phyloP scores from a whole-genome alignment of 169 alveolate genomes.

The Haemoproteus tartakovskyi region DNA sequence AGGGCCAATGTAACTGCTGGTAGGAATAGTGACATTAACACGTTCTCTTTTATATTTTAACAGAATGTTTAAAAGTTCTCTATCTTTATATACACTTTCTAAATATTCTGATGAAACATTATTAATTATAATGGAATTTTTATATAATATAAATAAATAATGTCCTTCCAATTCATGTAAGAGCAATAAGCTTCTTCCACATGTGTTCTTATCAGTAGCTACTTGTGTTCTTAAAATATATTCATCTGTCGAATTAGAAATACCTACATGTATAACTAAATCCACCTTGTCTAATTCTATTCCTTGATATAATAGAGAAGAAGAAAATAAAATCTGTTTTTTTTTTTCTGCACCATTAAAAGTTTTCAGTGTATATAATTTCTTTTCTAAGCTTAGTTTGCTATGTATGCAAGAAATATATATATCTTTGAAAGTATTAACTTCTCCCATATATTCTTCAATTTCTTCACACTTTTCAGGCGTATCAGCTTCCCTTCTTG shows the following conservation, averaged over 20 bases:
- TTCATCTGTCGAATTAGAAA: slow-evolving; percentile 23
- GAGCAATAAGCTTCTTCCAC: slow-evolving; percentile 35
- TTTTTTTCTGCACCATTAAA: slow-evolving; percentile 12
- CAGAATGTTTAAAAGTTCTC: slow-evolving; percentile 2
- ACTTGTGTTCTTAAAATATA: slow-evolving; percentile 35
- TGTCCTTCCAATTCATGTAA: slow-evolving; percentile 55
- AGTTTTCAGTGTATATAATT: slow-evolving; percentile 30
- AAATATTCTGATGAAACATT: slow-evolving; percentile 11
- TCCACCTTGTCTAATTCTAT: slow-evolving; percentile 45
- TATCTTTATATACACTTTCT: slow-evolving; percentile 18
- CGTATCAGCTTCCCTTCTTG: too few relatives aligned
- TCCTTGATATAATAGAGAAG: slow-evolving; percentile 43
- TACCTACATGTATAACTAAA: slow-evolving; percentile 60
- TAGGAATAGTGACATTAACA: neutral
- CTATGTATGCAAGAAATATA: slow-evolving; percentile 27
- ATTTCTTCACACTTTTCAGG: too few relatives aligned
- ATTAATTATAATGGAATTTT: slow-evolving; percentile 32
- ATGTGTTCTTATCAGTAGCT: slow-evolving; percentile 19
- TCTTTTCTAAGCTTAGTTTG: slow-evolving; percentile 44
- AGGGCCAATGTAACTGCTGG: too few relatives aligned
- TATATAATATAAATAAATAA: slow-evolving; percentile 24
- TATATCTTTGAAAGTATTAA: slow-evolving; percentile 19
- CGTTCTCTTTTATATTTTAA: slow-evolving; percentile 19
- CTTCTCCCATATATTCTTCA: slow-evolving; percentile 1
- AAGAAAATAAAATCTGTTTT: slow-evolving; percentile 35